Percentiles rank a stretch among this genome's conserved stretches.
These are phyloP conservation scores for Phytophthora capsici DNA, from an alignment of 352 stramenopile species.

Conservation along the genomic window DNA sequence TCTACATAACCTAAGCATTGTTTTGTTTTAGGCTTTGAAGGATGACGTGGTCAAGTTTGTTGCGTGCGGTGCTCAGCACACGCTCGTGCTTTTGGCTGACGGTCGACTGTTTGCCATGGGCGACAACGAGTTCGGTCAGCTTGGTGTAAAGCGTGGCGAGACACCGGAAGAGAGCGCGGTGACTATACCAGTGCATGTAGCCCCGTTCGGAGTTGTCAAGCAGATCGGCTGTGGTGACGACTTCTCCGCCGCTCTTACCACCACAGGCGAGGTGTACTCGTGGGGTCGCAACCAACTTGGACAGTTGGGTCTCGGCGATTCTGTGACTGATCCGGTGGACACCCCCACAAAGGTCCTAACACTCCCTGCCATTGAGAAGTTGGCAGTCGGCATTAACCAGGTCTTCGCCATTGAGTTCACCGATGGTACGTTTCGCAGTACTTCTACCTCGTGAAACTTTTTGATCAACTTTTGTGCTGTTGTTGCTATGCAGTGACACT, in stretches of 20 bases:
- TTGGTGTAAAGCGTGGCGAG: conserved; percentile 47
- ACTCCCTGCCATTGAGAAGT: conserved; percentile 65
- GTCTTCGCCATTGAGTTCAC: conserved; percentile 83
- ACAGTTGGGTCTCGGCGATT: conserved; percentile 64
- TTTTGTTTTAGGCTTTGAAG: conserved; percentile 51
- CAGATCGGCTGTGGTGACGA: conserved; percentile 67
- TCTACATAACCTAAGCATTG: not conserved
- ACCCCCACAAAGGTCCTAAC: conserved; percentile 60
- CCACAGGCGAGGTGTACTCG: conserved; percentile 63
- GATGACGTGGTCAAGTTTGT: conserved; percentile 63
- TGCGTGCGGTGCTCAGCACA: conserved; percentile 73
- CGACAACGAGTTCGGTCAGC: conserved; percentile 77
- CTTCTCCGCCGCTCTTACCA: conserved; percentile 68
- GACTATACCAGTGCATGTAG: conserved; percentile 41
- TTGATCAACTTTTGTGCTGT: conserved; percentile 1
- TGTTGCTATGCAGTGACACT: conserved; percentile 48
- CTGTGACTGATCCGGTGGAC: conserved; percentile 38
- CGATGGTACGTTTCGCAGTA: conserved; percentile 47
- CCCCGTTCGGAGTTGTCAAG: conserved; percentile 37
- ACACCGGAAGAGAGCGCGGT: conserved; percentile 44
- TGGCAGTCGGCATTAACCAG: conserved; percentile 75
- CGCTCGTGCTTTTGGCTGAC: conserved; percentile 69
- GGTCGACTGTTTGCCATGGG: conserved; percentile 72
- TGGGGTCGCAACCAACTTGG: conserved; percentile 78
- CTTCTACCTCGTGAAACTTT: not conserved